Base-by-base conservation (phyloP, 805 yeast genomes). In the Yueomyces sinensis region DNA sequence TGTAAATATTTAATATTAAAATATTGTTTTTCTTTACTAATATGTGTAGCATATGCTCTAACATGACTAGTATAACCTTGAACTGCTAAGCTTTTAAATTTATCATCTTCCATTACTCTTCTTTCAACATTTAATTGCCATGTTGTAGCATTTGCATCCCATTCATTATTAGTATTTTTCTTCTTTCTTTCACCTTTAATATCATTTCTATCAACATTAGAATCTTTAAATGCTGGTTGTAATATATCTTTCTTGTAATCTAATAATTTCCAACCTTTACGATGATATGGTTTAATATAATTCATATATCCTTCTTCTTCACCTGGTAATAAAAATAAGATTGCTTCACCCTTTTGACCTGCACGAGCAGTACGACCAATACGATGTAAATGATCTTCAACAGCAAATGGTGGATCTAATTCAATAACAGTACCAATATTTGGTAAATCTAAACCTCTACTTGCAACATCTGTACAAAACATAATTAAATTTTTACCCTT, bases 321-420 rank as follows among this genome's bases (percentile, higher is more conserved):
- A 1, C 95, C 94, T 1, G 99, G 98, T 23, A 89, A 62, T 29
- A 91, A 62, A 50, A 89, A 84, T 38, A 91, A 58, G 2, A 74
- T 55, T 1, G 96, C 81, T 27, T 67, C 67, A 54, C 99, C 99
- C 28, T 63, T 58, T 31, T 75, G 70, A 42, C 98, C 98, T n/a
- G 93, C 94, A 62, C 99, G 76, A 7, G 99, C 99, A 11, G 97
- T 86, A 63, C 99, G 76, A 35, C 99, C 99, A 37, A 87, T 82
- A 58, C 99, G 71, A 58, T 91, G 99, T 38, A 91, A 63, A 66
- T 91, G 98, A 53, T 91, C 99, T 42, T 86, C 96, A 4, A 84
- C 66, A 1, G 91, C 71, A 50, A 89, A 87, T 4, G 98, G 95
- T 3, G 99, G 95, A 53, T 91, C 99, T 47, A 76, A 79, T 56